Percentiles rank a stretch among this genome's conserved stretches.
Evolutionary conservation across 108 stramenopile genomes (phyloP).

Genomic region (Skeletonema marinoi): DNA sequence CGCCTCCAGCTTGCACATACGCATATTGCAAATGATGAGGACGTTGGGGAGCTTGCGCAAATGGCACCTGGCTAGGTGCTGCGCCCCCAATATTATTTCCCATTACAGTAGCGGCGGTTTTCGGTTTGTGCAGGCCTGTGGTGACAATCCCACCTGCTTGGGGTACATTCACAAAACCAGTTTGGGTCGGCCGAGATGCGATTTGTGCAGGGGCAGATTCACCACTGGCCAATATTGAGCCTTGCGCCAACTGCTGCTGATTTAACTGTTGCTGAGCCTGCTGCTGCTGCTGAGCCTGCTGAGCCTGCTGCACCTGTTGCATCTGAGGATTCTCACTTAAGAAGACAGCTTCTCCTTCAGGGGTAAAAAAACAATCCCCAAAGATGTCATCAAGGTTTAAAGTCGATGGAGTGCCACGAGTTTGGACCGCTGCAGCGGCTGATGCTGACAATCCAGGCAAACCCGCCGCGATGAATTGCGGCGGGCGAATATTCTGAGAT

Average conservation of each 20-base stretch:
- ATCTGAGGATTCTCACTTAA: constrained; percentile 61
- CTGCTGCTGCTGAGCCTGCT: constrained; percentile 52
- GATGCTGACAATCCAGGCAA: constrained; percentile 32
- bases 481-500: constrained; percentile 35
- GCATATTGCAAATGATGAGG: constrained; percentile 87
- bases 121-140: constrained; percentile 65
- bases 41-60: constrained; percentile 73
- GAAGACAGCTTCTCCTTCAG: constrained; percentile 88
- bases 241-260: constrained; percentile 32
- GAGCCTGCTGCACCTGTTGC: constrained; percentile 33
- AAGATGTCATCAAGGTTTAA: constrained; percentile 91
- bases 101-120: constrained; percentile 62
- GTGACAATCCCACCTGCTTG: constrained; percentile 77
- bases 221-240: constrained; percentile 28
- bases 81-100: constrained; percentile 41
- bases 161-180: constrained; percentile 57
- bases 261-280: constrained; percentile 43
- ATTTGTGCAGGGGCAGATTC: constrained; percentile 34
- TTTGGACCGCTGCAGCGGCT: constrained; percentile 53
- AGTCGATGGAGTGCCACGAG: constrained; percentile 74
- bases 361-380: constrained; percentile 90
- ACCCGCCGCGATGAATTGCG: constrained; percentile 43
- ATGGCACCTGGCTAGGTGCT: constrained; percentile 55
- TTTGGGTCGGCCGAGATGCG: constrained; percentile 31
- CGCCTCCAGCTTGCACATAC: constrained; percentile 44